These are phyloP conservation scores for Xylaria sp. DNA, from an alignment of 2,329 filamentous ascomycete species.

Conservation along the genomic window DNA sequence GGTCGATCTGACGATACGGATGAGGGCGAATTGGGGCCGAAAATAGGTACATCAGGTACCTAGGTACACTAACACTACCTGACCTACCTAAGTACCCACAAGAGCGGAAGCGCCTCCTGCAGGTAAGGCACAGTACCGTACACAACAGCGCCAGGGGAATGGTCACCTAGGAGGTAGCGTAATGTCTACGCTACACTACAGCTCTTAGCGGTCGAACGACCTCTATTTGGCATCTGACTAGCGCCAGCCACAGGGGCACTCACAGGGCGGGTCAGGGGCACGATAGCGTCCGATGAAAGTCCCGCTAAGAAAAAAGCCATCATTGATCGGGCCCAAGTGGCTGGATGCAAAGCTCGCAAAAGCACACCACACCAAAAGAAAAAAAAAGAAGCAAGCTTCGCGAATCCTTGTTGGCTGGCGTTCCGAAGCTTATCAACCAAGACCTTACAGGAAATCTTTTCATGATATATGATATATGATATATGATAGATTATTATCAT, in stretches of 20 bases:
- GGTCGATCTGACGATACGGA: constrained; percentile 34
- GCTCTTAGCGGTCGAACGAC: background rate
- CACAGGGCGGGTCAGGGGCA: constrained; percentile 1
- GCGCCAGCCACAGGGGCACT: constrained; percentile 29
- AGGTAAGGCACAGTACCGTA: constrained; percentile 11
- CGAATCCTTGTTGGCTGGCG: constrained; percentile 22
- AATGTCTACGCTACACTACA: constrained; percentile 1
- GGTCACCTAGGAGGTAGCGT: background rate
- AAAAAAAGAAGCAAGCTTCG: background rate
- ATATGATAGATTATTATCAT: too few relatives aligned
- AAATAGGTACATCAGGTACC: constrained; percentile 18
- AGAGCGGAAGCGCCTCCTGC: constrained; percentile 14
- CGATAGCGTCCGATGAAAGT: constrained; percentile 17
- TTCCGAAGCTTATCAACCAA: background rate
- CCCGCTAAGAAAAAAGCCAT: constrained; percentile 14
- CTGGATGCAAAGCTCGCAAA: constrained; percentile 20
- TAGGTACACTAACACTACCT: too few relatives aligned
- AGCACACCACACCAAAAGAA: background rate
- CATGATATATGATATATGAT: background rate
- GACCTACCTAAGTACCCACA: too few relatives aligned
- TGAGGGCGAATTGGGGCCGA: constrained; percentile 27
- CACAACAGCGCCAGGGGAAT: constrained; percentile 13
- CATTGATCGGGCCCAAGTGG: constrained; percentile 19
- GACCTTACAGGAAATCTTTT: background rate
- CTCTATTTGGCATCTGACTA: constrained; percentile 14